Percentiles rank a stretch among this genome's conserved stretches.
phyloP scores from a whole-genome alignment of 2,329 filamentous ascomycete species.

The Leptographium galeiforme region DNA sequence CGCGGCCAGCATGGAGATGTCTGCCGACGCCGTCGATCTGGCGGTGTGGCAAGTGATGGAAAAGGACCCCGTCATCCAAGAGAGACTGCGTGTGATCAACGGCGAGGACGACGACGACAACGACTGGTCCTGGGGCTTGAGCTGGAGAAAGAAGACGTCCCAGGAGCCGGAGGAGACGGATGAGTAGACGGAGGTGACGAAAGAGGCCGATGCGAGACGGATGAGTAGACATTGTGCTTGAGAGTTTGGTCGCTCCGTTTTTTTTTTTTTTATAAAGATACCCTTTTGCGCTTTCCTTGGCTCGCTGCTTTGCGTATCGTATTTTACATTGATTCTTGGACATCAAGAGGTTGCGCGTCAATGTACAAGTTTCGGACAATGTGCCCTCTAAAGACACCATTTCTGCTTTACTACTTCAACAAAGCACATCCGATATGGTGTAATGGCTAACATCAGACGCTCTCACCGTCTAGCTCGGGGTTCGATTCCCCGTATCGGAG shows the following conservation, averaged over 20 bases:
- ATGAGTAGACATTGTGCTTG: background rate
- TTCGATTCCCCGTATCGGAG: conserved; percentile 10
- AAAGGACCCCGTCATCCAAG: conserved; percentile 30
- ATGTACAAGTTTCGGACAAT: no score
- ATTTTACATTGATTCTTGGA: no score
- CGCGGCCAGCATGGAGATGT: conserved; percentile 18
- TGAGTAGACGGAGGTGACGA: background rate
- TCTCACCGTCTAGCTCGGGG: conserved; percentile 9
- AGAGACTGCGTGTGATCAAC: conserved; percentile 27
- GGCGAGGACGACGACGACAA: conserved; percentile 18
- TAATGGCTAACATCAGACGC: conserved; percentile 9
- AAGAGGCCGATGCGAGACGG: background rate
- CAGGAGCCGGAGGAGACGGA: background rate
- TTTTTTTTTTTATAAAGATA: no score
- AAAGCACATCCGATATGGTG: conserved; percentile 6
- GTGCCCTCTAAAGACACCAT: no score
- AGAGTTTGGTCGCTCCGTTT: no score
- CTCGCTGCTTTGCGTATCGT: no score
- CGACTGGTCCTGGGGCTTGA: conserved; percentile 4
- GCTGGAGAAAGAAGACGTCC: background rate
- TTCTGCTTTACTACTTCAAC: background rate
- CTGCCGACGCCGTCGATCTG: conserved; percentile 32
- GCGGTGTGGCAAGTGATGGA: conserved; percentile 47
- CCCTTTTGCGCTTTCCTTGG: no score
- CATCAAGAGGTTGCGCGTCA: no score